These are phyloP conservation scores for Nitzschia inconspicua DNA, from an alignment of 108 stramenopile species.

Conservation along the genomic window DNA sequence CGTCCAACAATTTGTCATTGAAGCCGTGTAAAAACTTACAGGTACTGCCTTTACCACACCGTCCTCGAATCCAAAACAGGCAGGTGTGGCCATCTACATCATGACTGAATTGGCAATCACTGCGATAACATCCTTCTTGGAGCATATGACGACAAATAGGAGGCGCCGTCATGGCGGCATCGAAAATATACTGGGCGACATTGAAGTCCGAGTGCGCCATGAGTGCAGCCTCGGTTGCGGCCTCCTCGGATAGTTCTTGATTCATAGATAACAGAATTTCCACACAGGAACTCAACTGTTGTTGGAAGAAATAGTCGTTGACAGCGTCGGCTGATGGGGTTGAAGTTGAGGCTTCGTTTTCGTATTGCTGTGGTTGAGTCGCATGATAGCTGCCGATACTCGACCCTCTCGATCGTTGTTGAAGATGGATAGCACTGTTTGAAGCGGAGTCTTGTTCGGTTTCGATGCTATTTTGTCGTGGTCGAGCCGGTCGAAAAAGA, in stretches of 20 bases:
- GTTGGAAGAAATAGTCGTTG: constrained; percentile 18
- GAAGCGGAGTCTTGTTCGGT: constrained; percentile 17
- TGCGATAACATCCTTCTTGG: constrained; percentile 71
- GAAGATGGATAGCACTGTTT: constrained; percentile 2
- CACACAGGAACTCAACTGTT: constrained; percentile 49
- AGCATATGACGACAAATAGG: constrained; percentile 76
- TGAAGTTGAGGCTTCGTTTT: background rate
- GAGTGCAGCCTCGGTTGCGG: constrained; percentile 48
- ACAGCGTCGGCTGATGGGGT: background rate
- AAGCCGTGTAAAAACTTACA: constrained; percentile 78
- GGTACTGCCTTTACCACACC: constrained; percentile 57
- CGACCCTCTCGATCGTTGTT: constrained; percentile 1
- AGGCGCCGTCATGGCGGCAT: constrained; percentile 53
- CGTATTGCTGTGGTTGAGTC: background rate
- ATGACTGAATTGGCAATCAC: constrained; percentile 77
- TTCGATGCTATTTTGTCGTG: constrained; percentile 44
- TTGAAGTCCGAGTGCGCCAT: constrained; percentile 64
- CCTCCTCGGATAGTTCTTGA: constrained; percentile 44
- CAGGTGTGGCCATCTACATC: constrained; percentile 72
- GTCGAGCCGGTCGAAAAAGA: constrained; percentile 39
- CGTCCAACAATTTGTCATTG: constrained; percentile 51
- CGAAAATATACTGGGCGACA: constrained; percentile 71
- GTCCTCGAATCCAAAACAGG: constrained; percentile 74
- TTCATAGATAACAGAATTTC: constrained; percentile 73
- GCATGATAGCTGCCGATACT: background rate